A percentile compares a stretch with the other conserved stretches of the same genome.
phyloP scores from a whole-genome alignment of 495 filamentous ascomycete species.

The Trichoderma erinaceum region DNA sequence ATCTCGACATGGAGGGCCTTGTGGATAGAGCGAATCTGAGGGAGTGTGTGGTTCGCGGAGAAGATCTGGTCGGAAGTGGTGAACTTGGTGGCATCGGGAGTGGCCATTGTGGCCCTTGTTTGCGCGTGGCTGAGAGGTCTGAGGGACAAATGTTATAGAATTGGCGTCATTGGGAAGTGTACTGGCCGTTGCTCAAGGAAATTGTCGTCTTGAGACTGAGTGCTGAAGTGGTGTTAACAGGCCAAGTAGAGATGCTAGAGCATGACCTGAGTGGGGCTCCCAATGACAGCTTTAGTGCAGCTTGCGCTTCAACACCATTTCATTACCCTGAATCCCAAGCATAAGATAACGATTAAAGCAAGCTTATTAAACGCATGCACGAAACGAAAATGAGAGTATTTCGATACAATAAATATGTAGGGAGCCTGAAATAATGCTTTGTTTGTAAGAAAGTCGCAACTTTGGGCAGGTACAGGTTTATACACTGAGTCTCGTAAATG shows the following conservation, averaged over 20 bases:
- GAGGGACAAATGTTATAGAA: background rate
- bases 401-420: background rate
- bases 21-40: conserved; percentile 56
- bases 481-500: too few relatives aligned
- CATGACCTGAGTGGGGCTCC: background rate
- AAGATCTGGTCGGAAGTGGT: conserved; percentile 72
- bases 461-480: background rate
- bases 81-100: conserved; percentile 39
- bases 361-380: background rate
- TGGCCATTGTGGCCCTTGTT: conserved; percentile 23
- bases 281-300: background rate
- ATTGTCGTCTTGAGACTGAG: background rate
- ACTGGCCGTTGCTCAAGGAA: too few relatives aligned
- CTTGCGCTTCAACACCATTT: background rate
- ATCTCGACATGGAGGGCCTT: conserved; percentile 49
- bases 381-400: background rate
- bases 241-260: background rate
- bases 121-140: background rate
- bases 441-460: background rate
- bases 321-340: background rate
- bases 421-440: too few relatives aligned
- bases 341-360: background rate
- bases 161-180: background rate
- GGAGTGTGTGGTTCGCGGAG: conserved; percentile 57
- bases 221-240: background rate